Base-by-base conservation (phyloP, 2,329 filamentous ascomycete species). In the Aspergillus pseudonomiae region DNA sequence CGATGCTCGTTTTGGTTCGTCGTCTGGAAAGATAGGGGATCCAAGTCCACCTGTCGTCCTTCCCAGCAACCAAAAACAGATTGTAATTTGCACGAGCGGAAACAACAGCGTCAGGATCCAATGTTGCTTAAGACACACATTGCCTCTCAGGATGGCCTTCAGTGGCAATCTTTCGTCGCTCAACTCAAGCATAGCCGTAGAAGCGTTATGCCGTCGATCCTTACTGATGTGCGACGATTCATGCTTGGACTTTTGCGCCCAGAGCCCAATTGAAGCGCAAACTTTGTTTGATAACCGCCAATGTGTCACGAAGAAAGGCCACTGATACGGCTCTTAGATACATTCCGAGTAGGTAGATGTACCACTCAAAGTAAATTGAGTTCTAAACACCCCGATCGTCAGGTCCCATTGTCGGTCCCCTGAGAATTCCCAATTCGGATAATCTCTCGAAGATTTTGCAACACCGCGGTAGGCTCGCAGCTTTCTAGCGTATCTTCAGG, bases 391-490 rank as follows among this genome's bases (percentile, higher is more conserved):
- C 24, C 30, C 4, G 39, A 26, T 5, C 16, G 9, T 26, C 54
- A 24, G 12, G 54, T 45, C 19, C 12, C 34, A 14, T 30, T 36
- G 11, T 52, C 57, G 36, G 12, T 14, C 6, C n/a, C n/a, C 16
- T 36, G 28, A 14, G 30, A 32, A 21, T 24, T 53, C 16, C 46
- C 58, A 45, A 59, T 54, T 19, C 56, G 53, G 12, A 62, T 59
- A n/a, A 64, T 59, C 19, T 60, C 48, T 4, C 55, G 63, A 9
- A 64, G 48, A 52, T 62, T 62, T 30, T 32, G 56, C 30, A 61
- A n/a, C 16, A 61, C 46, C 10, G 53, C 53, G 6, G 41, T 46
- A 57, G 60, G 60, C 6, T 61, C 60, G 28, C 43, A 57, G 14
- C 43, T 53, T 36, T 57, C 53, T n/a, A 43, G 24, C 6, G 39